These are phyloP conservation scores for Erigeron canadensis DNA, from an alignment of 129 eudicot genomes.

Conservation along the genomic window DNA sequence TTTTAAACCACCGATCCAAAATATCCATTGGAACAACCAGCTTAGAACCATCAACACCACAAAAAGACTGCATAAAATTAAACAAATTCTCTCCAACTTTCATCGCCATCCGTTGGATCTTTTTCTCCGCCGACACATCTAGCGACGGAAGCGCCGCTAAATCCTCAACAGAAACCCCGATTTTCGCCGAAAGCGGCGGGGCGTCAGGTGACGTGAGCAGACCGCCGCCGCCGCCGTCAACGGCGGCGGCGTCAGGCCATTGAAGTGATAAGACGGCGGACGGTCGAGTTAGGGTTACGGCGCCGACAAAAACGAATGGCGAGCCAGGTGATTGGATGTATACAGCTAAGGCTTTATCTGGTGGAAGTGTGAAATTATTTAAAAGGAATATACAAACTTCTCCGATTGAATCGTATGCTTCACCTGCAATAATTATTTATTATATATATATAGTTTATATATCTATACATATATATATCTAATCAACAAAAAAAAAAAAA, in stretches of 20 bases:
- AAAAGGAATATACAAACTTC: slow-evolving; percentile 78
- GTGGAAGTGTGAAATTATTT: slow-evolving; percentile 77
- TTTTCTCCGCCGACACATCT: slow-evolving; percentile 78
- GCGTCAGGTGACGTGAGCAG: slow-evolving; percentile 58
- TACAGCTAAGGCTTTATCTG: slow-evolving; percentile 89
- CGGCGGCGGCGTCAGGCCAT: slow-evolving; percentile 90
- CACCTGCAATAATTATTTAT: slow-evolving; percentile 68
- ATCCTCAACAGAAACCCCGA: slow-evolving; percentile 84
- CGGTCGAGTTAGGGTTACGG: slow-evolving; percentile 73
- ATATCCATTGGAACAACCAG: slow-evolving; percentile 95
- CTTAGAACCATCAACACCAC: slow-evolving; percentile 91
- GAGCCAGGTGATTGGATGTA: slow-evolving; percentile 91
- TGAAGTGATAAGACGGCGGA: slow-evolving; percentile 76
- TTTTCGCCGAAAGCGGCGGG: slow-evolving; percentile 70
- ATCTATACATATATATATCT: not conserved
- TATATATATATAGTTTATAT: too few species aligned
- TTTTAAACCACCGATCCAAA: slow-evolving; percentile 96
- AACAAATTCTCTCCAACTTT: slow-evolving; percentile 93
- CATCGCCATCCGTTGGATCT: slow-evolving; percentile 78
- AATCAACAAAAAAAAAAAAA: not conserved
- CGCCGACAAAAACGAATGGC: slow-evolving; percentile 72
- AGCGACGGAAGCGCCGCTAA: slow-evolving; percentile 69
- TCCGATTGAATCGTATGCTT: slow-evolving; percentile 68
- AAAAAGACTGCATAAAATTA: slow-evolving; percentile 97
- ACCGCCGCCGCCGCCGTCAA: too few species aligned